Evolutionary conservation across 2,329 filamentous ascomycete species (phyloP).

Genomic region (Diaporthe capsici): DNA sequence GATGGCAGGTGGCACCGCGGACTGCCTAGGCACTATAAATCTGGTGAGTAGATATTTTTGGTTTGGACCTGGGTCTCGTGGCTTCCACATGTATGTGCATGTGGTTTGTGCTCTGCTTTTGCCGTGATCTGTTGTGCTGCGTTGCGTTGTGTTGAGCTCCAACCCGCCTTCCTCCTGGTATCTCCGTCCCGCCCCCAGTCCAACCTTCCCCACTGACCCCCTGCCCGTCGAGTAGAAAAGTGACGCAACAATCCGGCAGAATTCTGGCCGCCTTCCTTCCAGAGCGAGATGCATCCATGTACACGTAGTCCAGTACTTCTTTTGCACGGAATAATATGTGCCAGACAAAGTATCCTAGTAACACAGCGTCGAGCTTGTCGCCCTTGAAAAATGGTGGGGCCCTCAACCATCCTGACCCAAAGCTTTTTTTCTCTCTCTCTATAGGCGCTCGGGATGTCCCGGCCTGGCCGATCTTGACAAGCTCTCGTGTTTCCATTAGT

Average conservation of each 20-base stretch:
- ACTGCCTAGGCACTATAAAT: background rate
- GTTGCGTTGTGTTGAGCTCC: conserved; percentile 30
- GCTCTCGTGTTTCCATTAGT: conserved; percentile 5
- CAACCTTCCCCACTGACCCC: background rate
- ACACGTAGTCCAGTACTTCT: background rate
- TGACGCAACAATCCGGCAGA: conserved; percentile 39
- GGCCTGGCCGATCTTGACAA: conserved; percentile 33
- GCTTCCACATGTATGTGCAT: conserved; percentile 23
- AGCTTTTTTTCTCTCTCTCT: conserved; percentile 13
- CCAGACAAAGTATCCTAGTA: background rate
- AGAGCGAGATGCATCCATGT: accelerated
- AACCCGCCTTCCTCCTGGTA: background rate
- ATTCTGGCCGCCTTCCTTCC: conserved; percentile 34
- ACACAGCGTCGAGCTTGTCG: too few relatives aligned
- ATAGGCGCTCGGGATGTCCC: conserved; percentile 24
- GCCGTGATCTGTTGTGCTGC: background rate
- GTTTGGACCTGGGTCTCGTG: conserved; percentile 31
- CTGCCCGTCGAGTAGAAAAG: conserved; percentile 18
- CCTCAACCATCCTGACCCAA: conserved; percentile 31
- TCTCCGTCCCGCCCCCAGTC: background rate
- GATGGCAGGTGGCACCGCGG: background rate
- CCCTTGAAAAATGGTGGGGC: background rate
- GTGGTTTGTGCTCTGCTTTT: background rate
- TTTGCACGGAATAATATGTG: accelerated
- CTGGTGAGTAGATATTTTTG: background rate